Evolutionary conservation across 192 early-diverging fungal genomes (phyloP), one percentile per base, ranked within the genome.

Genomic region (Coemansia brasiliensis): DNA sequence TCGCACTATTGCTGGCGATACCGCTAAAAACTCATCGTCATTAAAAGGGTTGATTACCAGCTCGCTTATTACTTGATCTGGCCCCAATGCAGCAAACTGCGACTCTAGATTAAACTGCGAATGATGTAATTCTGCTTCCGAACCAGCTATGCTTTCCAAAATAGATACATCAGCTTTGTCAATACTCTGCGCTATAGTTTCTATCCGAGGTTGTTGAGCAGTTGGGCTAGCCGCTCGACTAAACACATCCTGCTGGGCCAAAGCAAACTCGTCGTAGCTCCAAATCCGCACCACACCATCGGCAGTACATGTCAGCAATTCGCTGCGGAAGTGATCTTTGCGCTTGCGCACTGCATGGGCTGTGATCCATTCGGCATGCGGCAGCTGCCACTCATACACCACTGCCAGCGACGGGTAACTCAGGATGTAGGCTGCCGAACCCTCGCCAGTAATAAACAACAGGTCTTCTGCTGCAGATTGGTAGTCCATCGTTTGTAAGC

Each of bases 21-120:
- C 66, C 8, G 67, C 77, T 22, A 80, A 52, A 38, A 80, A 74
- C 71, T 80, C 77, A 45, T 80, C 77, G 5, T 73, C 65, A 29
- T 79, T 79, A 39, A 49, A 62, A 15, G 69, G 75, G 40, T 71
- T 79, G 12, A 67, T 32, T 37, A 51, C 61, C 20, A 79, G 61
- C 25, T 46, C 15, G 10, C 29, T 39, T 18, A 66, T 59, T 44
- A 65, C 64, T 4, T 48, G 37, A 10, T 59, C 75, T 16, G 57
- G 65, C 12, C 58, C 68, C 12, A 72, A 39, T 17, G 61, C 55
- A 3, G 61, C 59, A 67, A 67, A 71, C 39, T 57, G 54, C 38
- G 75, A 50, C 44, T 79, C 75, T 0, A 68, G 49, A 29, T 26
- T 42, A 32, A 79, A 68, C 29, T 38, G 48, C 25, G 24, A 15